These are phyloP conservation scores for Cytospora piceicola DNA, from an alignment of 2,329 filamentous ascomycete species.

Conservation along the genomic window DNA sequence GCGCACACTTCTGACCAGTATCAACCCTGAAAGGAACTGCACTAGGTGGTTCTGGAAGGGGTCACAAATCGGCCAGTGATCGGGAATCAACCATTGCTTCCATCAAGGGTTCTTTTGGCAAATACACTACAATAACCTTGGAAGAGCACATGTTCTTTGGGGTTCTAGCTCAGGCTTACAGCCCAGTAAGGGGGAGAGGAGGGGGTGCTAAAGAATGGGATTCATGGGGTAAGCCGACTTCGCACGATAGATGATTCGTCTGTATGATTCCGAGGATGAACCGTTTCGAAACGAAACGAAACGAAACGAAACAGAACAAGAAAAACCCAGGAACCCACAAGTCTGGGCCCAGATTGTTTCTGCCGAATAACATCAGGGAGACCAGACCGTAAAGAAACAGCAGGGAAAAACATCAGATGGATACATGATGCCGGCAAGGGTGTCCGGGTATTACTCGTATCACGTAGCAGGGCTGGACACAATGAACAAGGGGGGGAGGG, in stretches of 20 bases:
- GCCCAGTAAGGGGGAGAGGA: neutral
- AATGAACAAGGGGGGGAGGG: neutral
- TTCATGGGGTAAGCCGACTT: neutral
- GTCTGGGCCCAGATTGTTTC: constrained; percentile 5
- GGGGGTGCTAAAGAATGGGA: neutral
- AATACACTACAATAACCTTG: neutral
- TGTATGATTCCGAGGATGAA: constrained; percentile 9
- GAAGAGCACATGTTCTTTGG: neutral
- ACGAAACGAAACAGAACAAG: neutral
- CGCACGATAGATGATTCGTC: constrained; percentile 1
- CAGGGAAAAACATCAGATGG: constrained; percentile 20
- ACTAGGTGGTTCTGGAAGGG: neutral
- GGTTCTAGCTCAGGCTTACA: neutral
- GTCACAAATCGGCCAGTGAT: neutral
- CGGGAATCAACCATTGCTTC: neutral
- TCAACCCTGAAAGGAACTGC: neutral
- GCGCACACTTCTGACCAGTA: neutral
- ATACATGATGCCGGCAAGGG: constrained; percentile 15
- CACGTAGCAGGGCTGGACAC: constrained; percentile 16
- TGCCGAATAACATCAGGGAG: constrained; percentile 15
- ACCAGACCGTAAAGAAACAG: constrained; percentile 24
- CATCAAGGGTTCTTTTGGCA: neutral
- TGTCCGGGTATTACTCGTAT: constrained; percentile 12
- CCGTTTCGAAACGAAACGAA: constrained; percentile 16
- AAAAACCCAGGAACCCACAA: neutral